Conservation (phyloP, 331 rosid species). For the Dryas integrifolia region DNA sequence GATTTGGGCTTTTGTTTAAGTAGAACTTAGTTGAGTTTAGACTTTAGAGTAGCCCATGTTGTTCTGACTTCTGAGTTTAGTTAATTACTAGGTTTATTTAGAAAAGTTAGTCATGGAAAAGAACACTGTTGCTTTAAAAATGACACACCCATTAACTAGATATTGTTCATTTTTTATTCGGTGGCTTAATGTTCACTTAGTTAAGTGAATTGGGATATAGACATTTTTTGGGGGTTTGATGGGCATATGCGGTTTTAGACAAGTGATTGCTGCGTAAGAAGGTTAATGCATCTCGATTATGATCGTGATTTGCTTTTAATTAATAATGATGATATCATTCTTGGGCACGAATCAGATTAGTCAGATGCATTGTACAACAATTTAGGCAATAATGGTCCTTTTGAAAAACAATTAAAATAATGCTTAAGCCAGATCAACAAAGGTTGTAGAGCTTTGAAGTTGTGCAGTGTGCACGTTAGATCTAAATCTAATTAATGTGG, state of each 20-base stretch:
- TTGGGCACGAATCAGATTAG: not conserved
- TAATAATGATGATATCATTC: not conserved
- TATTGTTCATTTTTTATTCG: not conserved
- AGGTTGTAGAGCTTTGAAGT: not conserved
- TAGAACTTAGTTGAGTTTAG: not conserved
- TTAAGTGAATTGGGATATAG: conserved; percentile 14
- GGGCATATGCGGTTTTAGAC: not conserved
- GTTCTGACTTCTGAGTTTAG: too few relatives aligned
- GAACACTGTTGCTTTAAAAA: not conserved
- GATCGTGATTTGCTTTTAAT: not conserved
- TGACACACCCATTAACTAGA: not conserved
- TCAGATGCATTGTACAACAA: not conserved
- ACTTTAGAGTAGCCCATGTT: not conserved
- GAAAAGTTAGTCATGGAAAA: not conserved
- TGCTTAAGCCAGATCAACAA: not conserved
- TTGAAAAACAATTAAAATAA: not conserved
- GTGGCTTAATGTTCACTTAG: conserved; percentile 9
- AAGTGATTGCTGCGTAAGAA: conserved; percentile 4
- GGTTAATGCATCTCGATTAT: not conserved
- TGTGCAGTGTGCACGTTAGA: not conserved
- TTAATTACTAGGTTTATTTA: not conserved
- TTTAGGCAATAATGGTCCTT: not conserved
- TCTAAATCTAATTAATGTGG: not conserved
- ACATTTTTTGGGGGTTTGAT: not conserved
- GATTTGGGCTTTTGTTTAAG: not conserved